phyloP scores from a whole-genome alignment of 2,329 filamentous ascomycete genomes.

The Venturia effusa region DNA sequence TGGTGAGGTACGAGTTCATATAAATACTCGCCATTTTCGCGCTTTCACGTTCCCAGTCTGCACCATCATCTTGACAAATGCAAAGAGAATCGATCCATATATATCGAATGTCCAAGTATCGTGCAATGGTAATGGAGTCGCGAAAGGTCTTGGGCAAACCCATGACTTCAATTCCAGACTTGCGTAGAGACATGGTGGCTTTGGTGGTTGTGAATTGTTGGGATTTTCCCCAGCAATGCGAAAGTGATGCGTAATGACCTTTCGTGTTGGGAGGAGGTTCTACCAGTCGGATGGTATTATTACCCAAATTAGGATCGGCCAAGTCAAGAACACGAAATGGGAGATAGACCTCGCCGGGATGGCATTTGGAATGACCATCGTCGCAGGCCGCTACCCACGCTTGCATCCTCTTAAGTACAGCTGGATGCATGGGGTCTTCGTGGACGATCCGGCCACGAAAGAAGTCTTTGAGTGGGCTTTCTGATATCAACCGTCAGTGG shows the following conservation, averaged over 20 bases:
- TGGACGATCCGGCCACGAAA: neutral
- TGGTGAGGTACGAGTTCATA: conserved; percentile 12
- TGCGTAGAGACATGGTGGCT: neutral
- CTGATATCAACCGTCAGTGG: neutral
- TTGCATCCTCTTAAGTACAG: neutral
- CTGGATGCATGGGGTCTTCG: neutral
- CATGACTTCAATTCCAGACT: conserved; percentile 5
- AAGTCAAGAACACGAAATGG: neutral
- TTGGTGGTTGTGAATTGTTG: conserved; percentile 8
- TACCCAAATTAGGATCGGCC: neutral
- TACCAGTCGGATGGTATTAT: neutral
- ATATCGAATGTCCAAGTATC: conserved; percentile 25
- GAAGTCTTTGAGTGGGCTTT: neutral
- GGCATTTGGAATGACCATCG: neutral
- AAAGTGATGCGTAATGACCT: conserved; percentile 4
- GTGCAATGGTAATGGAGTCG: conserved; percentile 15
- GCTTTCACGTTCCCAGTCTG: conserved; percentile 15
- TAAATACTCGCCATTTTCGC: conserved; percentile 16
- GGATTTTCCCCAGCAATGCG: conserved; percentile 12
- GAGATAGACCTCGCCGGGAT: neutral
- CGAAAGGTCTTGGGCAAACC: conserved; percentile 8
- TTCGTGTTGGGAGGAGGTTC: neutral
- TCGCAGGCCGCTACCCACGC: neutral
- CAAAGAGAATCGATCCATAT: conserved; percentile 21
- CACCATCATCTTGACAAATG: conserved; percentile 17